These are phyloP conservation scores for Colletotrichum abscissum DNA, from an alignment of 2,329 filamentous ascomycete species.

Conservation along the genomic window DNA sequence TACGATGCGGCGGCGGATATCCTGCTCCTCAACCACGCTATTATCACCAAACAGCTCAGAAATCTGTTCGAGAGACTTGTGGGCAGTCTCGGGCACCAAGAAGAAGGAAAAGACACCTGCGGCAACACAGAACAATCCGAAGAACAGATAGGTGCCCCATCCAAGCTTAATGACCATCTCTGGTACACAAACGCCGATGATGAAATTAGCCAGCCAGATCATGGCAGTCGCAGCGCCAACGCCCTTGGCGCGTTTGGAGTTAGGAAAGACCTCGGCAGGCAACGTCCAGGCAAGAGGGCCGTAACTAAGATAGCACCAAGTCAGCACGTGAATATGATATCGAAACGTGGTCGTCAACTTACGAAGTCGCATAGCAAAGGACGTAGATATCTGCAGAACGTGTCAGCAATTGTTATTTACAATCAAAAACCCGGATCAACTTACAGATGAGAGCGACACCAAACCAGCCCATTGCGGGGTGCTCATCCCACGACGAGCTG, in stretches of 20 bases:
- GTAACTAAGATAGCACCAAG: constrained; percentile 18
- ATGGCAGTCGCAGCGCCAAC: constrained; percentile 43
- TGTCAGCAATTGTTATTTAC: neutral
- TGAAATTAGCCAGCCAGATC: constrained; percentile 51
- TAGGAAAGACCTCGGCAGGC: constrained; percentile 49
- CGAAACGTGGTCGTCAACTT: neutral
- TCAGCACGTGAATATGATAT: too few species aligned
- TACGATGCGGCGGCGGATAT: neutral
- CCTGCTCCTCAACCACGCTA: constrained; percentile 5
- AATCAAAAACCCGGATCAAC: neutral
- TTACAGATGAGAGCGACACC: constrained; percentile 16
- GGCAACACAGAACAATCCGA: constrained; percentile 63
- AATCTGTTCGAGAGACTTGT: constrained; percentile 59
- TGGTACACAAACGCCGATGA: constrained; percentile 62
- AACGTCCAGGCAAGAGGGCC: constrained; percentile 49
- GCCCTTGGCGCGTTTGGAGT: constrained; percentile 39
- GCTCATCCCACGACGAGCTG: constrained; percentile 2
- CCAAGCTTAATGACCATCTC: constrained; percentile 62
- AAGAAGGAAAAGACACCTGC: constrained; percentile 59
- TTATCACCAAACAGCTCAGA: constrained; percentile 47
- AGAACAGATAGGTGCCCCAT: constrained; percentile 63
- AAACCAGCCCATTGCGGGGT: constrained; percentile 14
- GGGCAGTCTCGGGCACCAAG: constrained; percentile 62
- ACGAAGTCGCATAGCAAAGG: constrained; percentile 45
- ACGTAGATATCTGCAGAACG: constrained; percentile 40